phyloP scores from a whole-genome alignment of 2,329 filamentous ascomycete genomes.

The Ambrosiella xylebori region DNA sequence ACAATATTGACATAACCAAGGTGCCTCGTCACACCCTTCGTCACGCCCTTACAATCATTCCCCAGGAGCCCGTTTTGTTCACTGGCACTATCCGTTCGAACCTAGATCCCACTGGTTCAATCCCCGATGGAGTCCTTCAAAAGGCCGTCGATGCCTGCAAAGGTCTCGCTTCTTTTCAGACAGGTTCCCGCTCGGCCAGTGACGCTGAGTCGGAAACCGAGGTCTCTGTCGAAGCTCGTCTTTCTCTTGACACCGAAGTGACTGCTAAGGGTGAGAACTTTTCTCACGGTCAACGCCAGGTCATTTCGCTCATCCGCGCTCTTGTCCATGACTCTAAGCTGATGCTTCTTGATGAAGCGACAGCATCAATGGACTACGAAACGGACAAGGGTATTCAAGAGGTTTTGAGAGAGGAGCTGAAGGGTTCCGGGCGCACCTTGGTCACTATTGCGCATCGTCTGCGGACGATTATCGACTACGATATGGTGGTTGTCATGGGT shows the following conservation, averaged over 20 bases:
- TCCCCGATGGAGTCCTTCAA: slow-evolving; percentile 33
- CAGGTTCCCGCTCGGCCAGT: slow-evolving; percentile 15
- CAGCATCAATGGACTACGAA: slow-evolving; percentile 31
- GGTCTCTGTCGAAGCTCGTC: slow-evolving; percentile 13
- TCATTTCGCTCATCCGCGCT: slow-evolving; percentile 30
- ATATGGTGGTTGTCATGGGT: slow-evolving; percentile 32
- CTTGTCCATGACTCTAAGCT: slow-evolving; percentile 29
- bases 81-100: slow-evolving; percentile 28
- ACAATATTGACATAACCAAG: slow-evolving; percentile 28
- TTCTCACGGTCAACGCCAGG: slow-evolving; percentile 31
- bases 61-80: slow-evolving; percentile 33
- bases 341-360: slow-evolving; percentile 32
- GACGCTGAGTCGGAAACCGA: slow-evolving; percentile 12
- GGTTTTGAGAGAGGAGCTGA: slow-evolving; percentile 30
- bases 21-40: slow-evolving; percentile 27
- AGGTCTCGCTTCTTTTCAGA: slow-evolving; percentile 25
- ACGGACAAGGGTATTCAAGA: slow-evolving; percentile 30
- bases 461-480: slow-evolving; percentile 34
- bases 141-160: slow-evolving; percentile 43
- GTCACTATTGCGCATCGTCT: slow-evolving; percentile 34
- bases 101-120: slow-evolving; percentile 37
- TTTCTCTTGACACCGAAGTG: slow-evolving; percentile 25
- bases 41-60: slow-evolving; percentile 30
- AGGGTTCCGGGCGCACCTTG: slow-evolving; percentile 26
- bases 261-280: slow-evolving; percentile 29